Evolutionary conservation across 2,329 filamentous ascomycete genomes (phyloP).

Genomic region (Ophiocordyceps camponoti-saundersi): DNA sequence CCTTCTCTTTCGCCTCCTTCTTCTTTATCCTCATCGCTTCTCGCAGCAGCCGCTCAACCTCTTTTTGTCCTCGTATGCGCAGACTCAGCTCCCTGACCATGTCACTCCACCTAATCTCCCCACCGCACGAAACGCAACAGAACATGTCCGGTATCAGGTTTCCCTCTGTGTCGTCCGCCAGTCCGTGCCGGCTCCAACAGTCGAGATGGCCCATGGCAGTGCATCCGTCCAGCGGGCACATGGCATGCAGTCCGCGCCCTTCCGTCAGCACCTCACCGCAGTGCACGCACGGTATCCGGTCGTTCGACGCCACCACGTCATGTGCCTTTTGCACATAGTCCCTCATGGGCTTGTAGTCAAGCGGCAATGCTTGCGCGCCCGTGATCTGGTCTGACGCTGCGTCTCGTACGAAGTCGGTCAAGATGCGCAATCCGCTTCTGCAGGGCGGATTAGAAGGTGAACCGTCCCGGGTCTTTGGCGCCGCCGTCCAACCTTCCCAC

Average conservation of each 20-base stretch:
- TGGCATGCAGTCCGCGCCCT: constrained; percentile 33
- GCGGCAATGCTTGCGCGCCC: constrained; percentile 34
- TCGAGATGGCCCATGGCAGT: constrained; percentile 41
- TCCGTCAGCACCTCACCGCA: constrained; percentile 29
- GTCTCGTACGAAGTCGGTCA: constrained; percentile 33
- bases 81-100: constrained; percentile 74
- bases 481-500: constrained; percentile 46
- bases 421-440: constrained; percentile 30
- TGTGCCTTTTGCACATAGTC: constrained; percentile 37
- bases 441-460: constrained; percentile 17
- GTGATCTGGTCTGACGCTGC: constrained; percentile 12
- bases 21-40: background rate
- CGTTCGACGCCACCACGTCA: constrained; percentile 36
- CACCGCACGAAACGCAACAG: constrained; percentile 52
- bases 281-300: constrained; percentile 35
- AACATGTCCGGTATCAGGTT: constrained; percentile 51
- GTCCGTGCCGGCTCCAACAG: constrained; percentile 39
- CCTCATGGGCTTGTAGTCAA: constrained; percentile 37
- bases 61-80: constrained; percentile 50
- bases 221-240: constrained; percentile 36
- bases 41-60: constrained; percentile 48
- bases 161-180: constrained; percentile 18
- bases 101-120: constrained; percentile 49
- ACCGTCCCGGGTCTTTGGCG: constrained; percentile 5
- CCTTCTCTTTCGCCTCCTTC: background rate